Evolutionary conservation across 2,329 filamentous ascomycete genomes (phyloP), one percentile per base, ranked within the genome.

Genomic region (Arthrobotrys entomopaga): DNA sequence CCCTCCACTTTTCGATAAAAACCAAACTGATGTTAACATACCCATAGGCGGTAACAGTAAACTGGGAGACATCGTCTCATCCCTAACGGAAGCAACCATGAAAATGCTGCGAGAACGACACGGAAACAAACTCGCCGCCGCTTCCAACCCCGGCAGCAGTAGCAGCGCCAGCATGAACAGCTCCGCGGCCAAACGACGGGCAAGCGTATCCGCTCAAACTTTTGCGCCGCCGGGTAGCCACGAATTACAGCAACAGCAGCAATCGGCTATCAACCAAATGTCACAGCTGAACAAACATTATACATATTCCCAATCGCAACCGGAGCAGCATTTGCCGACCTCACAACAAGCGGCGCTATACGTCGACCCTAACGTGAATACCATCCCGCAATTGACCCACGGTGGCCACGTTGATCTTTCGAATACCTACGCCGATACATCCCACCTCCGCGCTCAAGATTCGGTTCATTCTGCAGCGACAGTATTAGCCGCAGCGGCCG

Each of bases 81-180:
- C 70, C 10, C 53, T 75, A n/a, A 75, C 70, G 0, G 70, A 75
- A 4, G 65, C 40, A 5, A 75, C 70, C 0, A 67, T 75, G 63
- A 69, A 67, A 26, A 75, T 75, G 70, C 52, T 75, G n/a, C 52
- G 56, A 24, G 70, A 67, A 69, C 63, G 59, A 19, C 70, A 75
- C 42, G 65, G 48, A n/a, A 59, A 20, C 52, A 56, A 59, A 13
- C 48, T 56, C 15, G 34, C 48, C 5, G 20, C 50, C 3, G 60
- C 24, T 11, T 38, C 40, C 1, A 48, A 10, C 15, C n/a, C 43
- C n/a, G 11, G 59, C 11, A 73, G 24, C 24, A 65, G 42, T 6
- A 63, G 19, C 8, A 67, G 40, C 38, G 20, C 43, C 22, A 40
- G 56, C 20, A 59, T 64, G 3, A 34, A 24, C 7, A 11, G 16